phyloP scores from a whole-genome alignment of 305 asterid genomes.

The Fraxinus platypoda region DNA sequence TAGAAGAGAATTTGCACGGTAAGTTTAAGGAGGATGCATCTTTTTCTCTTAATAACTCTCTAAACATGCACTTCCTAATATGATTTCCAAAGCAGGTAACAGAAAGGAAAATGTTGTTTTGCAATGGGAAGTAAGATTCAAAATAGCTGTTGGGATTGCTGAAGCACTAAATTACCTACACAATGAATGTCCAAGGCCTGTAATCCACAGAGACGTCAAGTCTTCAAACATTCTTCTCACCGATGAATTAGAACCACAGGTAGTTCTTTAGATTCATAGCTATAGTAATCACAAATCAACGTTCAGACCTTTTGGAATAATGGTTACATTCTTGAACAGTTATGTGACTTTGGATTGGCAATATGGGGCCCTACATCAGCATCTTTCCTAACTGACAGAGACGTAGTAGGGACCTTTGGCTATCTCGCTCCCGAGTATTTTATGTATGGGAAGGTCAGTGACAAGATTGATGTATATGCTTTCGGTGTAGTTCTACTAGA shows the following conservation, averaged over 20 bases:
- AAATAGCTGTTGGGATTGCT: slow-evolving; percentile 70
- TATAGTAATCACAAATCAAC: not conserved
- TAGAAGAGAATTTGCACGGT: slow-evolving; percentile 82
- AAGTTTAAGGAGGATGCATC: slow-evolving; percentile 12
- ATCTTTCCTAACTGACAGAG: slow-evolving; percentile 64
- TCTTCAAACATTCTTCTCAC: slow-evolving; percentile 17
- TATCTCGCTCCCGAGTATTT: slow-evolving; percentile 98
- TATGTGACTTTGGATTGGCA: slow-evolving; percentile 89
- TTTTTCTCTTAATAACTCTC: not conserved
- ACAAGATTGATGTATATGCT: slow-evolving; percentile 88
- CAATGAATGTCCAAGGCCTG: slow-evolving; percentile 20
- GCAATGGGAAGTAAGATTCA: slow-evolving; percentile 75
- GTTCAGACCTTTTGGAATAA: not conserved
- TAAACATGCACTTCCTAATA: not conserved
- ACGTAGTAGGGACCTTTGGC: slow-evolving; percentile 93
- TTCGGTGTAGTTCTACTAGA: slow-evolving; percentile 96
- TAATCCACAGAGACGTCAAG: slow-evolving; percentile 15
- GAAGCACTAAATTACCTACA: slow-evolving; percentile 83
- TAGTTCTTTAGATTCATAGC: slow-evolving; percentile 20
- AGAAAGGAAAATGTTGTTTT: slow-evolving; percentile 33
- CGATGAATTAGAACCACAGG: slow-evolving; percentile 74
- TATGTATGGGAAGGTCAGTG: slow-evolving; percentile 92
- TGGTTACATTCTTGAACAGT: slow-evolving; percentile 28
- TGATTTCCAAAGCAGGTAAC: slow-evolving; percentile 43
- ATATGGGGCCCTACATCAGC: slow-evolving; percentile 77